phyloP scores from a whole-genome alignment of 352 stramenopile genomes.

The Globisporangium cederbergense region DNA sequence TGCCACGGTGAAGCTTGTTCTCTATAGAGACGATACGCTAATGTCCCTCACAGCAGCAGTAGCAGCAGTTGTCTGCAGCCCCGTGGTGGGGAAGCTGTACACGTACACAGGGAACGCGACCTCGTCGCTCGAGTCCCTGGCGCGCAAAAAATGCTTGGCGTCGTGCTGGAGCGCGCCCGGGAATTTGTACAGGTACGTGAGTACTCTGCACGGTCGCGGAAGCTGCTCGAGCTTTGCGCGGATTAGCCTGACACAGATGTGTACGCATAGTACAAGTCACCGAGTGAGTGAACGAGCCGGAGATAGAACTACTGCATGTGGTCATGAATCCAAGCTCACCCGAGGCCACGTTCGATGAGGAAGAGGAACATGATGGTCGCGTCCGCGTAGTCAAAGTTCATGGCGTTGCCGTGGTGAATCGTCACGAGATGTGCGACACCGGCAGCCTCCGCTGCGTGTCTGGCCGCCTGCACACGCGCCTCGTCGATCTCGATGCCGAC shows the following conservation, averaged over 20 bases:
- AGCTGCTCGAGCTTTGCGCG: slow-evolving; percentile 44
- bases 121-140: slow-evolving; percentile 32
- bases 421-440: slow-evolving; percentile 52
- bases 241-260: slow-evolving; percentile 34
- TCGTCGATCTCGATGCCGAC: slow-evolving; percentile 70
- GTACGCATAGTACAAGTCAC: background rate
- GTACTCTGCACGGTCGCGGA: slow-evolving; percentile 37
- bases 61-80: background rate
- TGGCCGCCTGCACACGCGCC: slow-evolving; percentile 32
- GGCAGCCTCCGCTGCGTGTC: slow-evolving; percentile 17
- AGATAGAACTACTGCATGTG: too few species aligned
- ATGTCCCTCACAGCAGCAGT: background rate
- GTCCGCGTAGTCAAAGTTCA: slow-evolving; percentile 62
- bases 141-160: slow-evolving; percentile 45
- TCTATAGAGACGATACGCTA: slow-evolving; percentile 6
- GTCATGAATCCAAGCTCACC: slow-evolving; percentile 23
- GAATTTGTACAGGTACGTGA: slow-evolving; percentile 80
- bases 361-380: slow-evolving; percentile 80
- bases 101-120: slow-evolving; percentile 72
- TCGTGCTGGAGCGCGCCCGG: slow-evolving; percentile 29
- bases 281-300: background rate
- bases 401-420: slow-evolving; percentile 63
- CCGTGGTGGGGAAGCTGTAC: slow-evolving; percentile 48
- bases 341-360: slow-evolving; percentile 67
- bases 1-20: background rate